These are phyloP conservation scores for Ophiosphaerella narmari DNA, from an alignment of 2,329 filamentous ascomycete genomes.

Conservation along the genomic window DNA sequence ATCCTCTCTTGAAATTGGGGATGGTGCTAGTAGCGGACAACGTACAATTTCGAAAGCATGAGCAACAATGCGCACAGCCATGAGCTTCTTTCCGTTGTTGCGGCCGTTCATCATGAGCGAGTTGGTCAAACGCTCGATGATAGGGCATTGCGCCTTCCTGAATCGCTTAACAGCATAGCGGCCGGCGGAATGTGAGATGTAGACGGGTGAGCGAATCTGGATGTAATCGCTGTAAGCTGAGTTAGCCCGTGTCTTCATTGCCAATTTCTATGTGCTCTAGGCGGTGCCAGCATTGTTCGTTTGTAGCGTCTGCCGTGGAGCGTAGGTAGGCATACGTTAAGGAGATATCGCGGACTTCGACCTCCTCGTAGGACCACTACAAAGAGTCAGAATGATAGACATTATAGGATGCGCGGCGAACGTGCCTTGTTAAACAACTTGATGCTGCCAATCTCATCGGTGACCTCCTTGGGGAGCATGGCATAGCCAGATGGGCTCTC, in stretches of 20 bases:
- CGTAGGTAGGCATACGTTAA: constrained; percentile 77
- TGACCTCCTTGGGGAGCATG: constrained; percentile 91
- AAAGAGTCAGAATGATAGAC: constrained; percentile 16
- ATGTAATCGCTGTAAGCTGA: constrained; percentile 85
- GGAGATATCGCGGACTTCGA: constrained; percentile 99
- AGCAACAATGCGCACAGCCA: constrained; percentile 98
- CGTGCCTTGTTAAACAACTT: constrained; percentile 89
- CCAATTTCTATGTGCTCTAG: constrained; percentile 14
- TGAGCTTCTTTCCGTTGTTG: constrained; percentile 99
- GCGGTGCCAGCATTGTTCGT: constrained; percentile 16
- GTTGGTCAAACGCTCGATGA: constrained; percentile 99
- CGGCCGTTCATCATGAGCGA: constrained; percentile 99
- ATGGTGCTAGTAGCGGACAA: constrained; percentile 33
- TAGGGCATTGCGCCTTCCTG: constrained; percentile 99
- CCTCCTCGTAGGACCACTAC: constrained; percentile 92
- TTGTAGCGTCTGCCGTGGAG: constrained; percentile 11
- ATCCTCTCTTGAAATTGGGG: neutral
- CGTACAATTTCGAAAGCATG: constrained; percentile 99
- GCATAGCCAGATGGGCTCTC: constrained; percentile 74
- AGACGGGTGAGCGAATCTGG: constrained; percentile 98
- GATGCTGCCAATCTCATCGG: constrained; percentile 84
- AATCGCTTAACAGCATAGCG: constrained; percentile 99
- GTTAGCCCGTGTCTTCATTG: constrained; percentile 40
- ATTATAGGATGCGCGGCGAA: constrained; percentile 7
- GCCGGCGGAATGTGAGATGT: constrained; percentile 97